Conservation (phyloP, 805 yeast species). For the Maudiozyma bulderi region DNA sequence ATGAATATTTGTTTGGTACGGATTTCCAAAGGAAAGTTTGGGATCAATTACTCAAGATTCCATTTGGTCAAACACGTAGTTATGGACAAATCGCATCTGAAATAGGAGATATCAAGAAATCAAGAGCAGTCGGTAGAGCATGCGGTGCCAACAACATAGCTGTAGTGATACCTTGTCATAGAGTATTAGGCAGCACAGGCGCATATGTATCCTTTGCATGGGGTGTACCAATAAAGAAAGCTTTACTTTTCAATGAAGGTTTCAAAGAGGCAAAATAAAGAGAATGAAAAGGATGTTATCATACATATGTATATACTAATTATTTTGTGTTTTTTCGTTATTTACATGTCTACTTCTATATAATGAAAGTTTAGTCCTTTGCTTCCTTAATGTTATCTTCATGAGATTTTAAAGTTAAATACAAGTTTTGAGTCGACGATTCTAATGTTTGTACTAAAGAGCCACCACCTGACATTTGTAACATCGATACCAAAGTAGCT, state of each 20-base stretch:
- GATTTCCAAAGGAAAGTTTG: conserved; percentile 32
- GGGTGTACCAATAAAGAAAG: conserved; percentile 30
- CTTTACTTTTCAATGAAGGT: conserved; percentile 11
- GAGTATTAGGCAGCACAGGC: conserved; percentile 29
- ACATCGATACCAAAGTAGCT: conserved; percentile 71
- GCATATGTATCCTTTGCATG: conserved; percentile 33
- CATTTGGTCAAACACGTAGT: conserved; percentile 25
- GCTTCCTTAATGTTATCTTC: conserved; percentile 29
- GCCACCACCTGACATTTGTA: conserved; percentile 81
- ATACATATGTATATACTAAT: neutral
- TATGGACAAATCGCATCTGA: conserved; percentile 29
- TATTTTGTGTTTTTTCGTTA: neutral
- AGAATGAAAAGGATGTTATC: neutral
- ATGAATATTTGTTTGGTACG: conserved; percentile 32
- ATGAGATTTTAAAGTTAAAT: conserved; percentile 65
- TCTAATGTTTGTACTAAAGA: conserved; percentile 78
- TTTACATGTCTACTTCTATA: neutral
- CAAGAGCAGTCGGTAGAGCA: conserved; percentile 35
- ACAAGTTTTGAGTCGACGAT: conserved; percentile 54
- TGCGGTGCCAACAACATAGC: conserved; percentile 34
- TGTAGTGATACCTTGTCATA: conserved; percentile 36
- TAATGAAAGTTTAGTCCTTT: neutral
- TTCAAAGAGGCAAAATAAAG: neutral
- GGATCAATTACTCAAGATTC: conserved; percentile 26
- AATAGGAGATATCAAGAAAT: conserved; percentile 24